Evolutionary conservation across 2,329 filamentous ascomycete genomes (phyloP), one percentile per base, ranked within the genome.

Genomic region (Paracorniculantispora psalliotae): DNA sequence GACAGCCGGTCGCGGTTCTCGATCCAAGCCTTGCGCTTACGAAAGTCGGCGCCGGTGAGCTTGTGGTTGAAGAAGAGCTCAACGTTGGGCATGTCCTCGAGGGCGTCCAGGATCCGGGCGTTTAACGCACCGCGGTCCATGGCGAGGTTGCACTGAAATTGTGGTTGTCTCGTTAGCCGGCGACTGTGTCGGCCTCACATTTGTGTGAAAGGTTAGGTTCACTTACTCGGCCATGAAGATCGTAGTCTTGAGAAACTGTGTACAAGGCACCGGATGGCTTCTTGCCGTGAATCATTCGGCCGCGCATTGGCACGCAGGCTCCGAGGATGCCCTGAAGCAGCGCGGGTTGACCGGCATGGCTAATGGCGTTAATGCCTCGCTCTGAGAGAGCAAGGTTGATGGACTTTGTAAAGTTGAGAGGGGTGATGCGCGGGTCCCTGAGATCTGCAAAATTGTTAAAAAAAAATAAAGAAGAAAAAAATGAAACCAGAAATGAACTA

Each of bases 381-480:
- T 97, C 92, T 0, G 94, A 97, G 1, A 99, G 80, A 23, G 94
- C 93, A 58, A 99, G 77, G 70, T 99, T 99, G 78, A 99, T 99
- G n/a, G 94, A 97, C 72, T 92, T 96, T 61, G 92, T 96, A 70
- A 97, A 97, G 74, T 97, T 97, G 62, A 97, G 80, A 3, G 93
- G 92, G 30, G 87, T 86, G 0, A 90, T 96, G 2, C 85, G 82
- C 2, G 89, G 87, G 71, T 96, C 87, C 43, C 94, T 87, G 51
- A 97, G 86, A 77, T 99, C 94, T 97, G 60, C n/a, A 17, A 7
- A 63, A 62, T 57, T 41, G 21, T 59, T 58, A 60, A 47, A 52
- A 56, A 52, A 30, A 33, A 54, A 33, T 7, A 21, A 28, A 5
- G 19, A 19, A 28, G 19, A 59, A 13, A 26, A 37, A 52, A 12